Percentiles rank a stretch among this genome's conserved stretches.
phyloP scores from a whole-genome alignment of 495 filamentous ascomycete genomes.

The Penicillium riverlandense region DNA sequence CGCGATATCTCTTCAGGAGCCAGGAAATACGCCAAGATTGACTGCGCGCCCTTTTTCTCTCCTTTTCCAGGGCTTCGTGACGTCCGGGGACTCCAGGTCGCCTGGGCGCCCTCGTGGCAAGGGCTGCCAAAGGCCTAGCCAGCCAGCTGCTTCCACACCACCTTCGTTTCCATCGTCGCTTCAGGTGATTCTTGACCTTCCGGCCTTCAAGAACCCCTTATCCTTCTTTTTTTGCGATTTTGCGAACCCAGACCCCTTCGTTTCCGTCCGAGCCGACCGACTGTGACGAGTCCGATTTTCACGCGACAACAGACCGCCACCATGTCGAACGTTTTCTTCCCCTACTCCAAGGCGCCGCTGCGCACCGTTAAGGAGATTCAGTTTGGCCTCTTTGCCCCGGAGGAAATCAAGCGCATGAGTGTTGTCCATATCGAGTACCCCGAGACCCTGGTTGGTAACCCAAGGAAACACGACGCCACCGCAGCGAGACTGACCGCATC shows the following conservation, averaged over 20 bases:
- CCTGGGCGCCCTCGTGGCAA: conserved; percentile 47
- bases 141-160: conserved; percentile 35
- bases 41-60: conserved; percentile 16
- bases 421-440: conserved; percentile 88
- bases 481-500: background rate
- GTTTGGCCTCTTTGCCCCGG: conserved; percentile 91
- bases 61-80: conserved; percentile 32
- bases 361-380: conserved; percentile 96
- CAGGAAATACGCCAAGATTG: conserved; percentile 14
- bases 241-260: conserved; percentile 5
- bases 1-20: conserved; percentile 32
- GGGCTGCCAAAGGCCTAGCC: conserved; percentile 46
- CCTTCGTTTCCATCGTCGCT: conserved; percentile 30
- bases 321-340: conserved; percentile 92
- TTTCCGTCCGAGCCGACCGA: conserved; percentile 4
- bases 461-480: background rate
- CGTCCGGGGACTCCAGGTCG: conserved; percentile 35
- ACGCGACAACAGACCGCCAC: conserved; percentile 31
- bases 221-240: conserved; percentile 15
- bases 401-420: conserved; percentile 97
- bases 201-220: conserved; percentile 8
- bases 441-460: conserved; percentile 76
- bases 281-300: conserved; percentile 2
- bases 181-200: conserved; percentile 12
- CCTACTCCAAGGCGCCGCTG: conserved; percentile 89